Evolutionary conservation across 805 yeast species (phyloP), one percentile per base, ranked within the genome.

Genomic region (Wickerhamomyces silvicola): DNA sequence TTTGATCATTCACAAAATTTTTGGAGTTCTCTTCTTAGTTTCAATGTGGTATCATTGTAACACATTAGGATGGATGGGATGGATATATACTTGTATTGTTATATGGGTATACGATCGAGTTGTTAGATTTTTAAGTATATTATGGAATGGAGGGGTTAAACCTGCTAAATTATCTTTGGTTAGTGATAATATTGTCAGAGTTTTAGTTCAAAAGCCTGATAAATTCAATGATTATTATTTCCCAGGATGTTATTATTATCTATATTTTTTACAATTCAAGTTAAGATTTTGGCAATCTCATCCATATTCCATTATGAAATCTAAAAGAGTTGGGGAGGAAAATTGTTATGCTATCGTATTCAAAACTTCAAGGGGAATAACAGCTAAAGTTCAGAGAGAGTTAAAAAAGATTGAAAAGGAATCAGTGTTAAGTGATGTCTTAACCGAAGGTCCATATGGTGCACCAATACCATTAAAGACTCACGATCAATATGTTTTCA

Each of bases 71-170:
- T 72, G 73, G 68, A 64, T 66, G 43, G 69, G 64, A 35, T 73
- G 67, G 58, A 45, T 68, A 14, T 75, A 71, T 35, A 69, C 75
- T 5, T 49, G 78, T 7, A 66, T 74, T 37, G 78, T 74, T 0
- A 62, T 85, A 7, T 86, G 95, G 95, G 67, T 62, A 2, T 64
- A 75, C 42, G 94, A 86, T 49, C 62, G 88, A 34, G 38, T 74
- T 0, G 46, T 71, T 10, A 67, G 95, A 41, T 37, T 78, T 9
- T 57, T 66, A 1, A 67, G 85, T 33, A 54, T 84, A 2, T 32
- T 68, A 10, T 48, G 59, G 20, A 78, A 80, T 39, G 95, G 95
- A 6, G 73, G 70, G 18, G 51, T 68, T 16, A 70, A 75, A 16
- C 50, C 60, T 10, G 81, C 79, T 11, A 60, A 61, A 28, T 48